Evolutionary conservation across 2,329 filamentous ascomycete genomes (phyloP).

Genomic region (Phyllosticta capitalensis): DNA sequence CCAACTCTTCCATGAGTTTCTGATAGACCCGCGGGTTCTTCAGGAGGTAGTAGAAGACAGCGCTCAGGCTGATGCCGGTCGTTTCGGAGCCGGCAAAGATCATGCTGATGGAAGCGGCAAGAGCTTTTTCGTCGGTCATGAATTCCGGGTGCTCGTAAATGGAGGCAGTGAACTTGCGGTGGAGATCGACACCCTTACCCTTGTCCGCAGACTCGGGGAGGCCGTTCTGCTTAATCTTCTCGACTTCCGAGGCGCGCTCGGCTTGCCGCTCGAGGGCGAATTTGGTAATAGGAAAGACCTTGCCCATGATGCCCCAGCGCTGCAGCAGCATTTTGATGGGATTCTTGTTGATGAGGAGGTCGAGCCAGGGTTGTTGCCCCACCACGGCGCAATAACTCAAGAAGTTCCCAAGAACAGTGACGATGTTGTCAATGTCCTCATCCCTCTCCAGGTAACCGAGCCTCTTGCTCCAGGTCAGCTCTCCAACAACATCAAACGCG

Average conservation of each 20-base stretch:
- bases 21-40: slow-evolving; percentile 49
- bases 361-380: slow-evolving; percentile 65
- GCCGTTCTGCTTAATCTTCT: slow-evolving; percentile 37
- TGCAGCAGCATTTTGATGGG: slow-evolving; percentile 60
- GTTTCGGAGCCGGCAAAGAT: slow-evolving; percentile 68
- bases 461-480: slow-evolving; percentile 66
- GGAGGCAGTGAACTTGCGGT: slow-evolving; percentile 64
- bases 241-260: slow-evolving; percentile 50
- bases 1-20: slow-evolving; percentile 53
- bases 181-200: slow-evolving; percentile 44
- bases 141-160: slow-evolving; percentile 58
- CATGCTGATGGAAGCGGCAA: slow-evolving; percentile 64
- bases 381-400: slow-evolving; percentile 65
- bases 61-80: slow-evolving; percentile 62
- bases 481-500: slow-evolving; percentile 72
- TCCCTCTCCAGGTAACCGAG: slow-evolving; percentile 68
- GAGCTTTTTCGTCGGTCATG: slow-evolving; percentile 60
- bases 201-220: slow-evolving; percentile 20
- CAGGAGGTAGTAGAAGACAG: slow-evolving; percentile 66
- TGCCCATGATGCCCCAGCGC: slow-evolving; percentile 56
- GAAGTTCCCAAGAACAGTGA: slow-evolving; percentile 52
- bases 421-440: slow-evolving; percentile 65
- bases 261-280: slow-evolving; percentile 61
- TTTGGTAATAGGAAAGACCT: slow-evolving; percentile 61
- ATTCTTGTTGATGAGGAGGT: slow-evolving; percentile 64